Evolutionary conservation across 176 grass and related monocot species (phyloP), one percentile per base, ranked within the genome.

Genomic region (Tillandsia leiboldiana): DNA sequence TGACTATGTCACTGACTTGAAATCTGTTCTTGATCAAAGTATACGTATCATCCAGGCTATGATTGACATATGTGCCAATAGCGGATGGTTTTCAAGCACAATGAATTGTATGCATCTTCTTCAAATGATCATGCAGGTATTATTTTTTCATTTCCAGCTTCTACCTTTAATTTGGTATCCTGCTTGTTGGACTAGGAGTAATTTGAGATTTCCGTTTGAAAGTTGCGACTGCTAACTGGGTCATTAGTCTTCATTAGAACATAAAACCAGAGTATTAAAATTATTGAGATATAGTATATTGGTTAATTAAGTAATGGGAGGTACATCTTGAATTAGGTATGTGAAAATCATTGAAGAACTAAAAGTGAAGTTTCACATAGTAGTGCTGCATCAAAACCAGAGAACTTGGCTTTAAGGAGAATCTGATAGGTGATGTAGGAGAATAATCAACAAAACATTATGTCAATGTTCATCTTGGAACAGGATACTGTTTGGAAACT

Each of bases 11-110:
- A 96, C 88, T 27, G 93, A 96, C 68, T 90, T 92, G 74, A 96
- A 96, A 91, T 96, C 93, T 67, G 79, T 92, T 89, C 86, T 96
- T 83, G 93, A 96, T 86, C 93, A 92, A 81, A 96, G 93, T 70
- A 96, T 96, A 75, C 88, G 93, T 56, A 90, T 96, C 65, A 87
- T 96, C 71, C 93, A 92, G 78, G 88, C 93, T 52, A 96, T 96
- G 93, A 96, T 96, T 83, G 93, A 96, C 58, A 78, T 96, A 78
- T 89, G 80, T 78, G 93, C 93, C 69, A 96, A 96, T 79, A 96
- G 93, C 80, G 93, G 93, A 77, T 92, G 88, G 93, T 76, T 96
- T 75, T 86, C 81, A 51, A 96, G 88, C 73, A 81, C 88, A 61
- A 77, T 96, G 78, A 83, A 75, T 85, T 96, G 93, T 72, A 96